Base-by-base conservation (phyloP, 2,329 filamentous ascomycete genomes). In the Verticillium isaacii region DNA sequence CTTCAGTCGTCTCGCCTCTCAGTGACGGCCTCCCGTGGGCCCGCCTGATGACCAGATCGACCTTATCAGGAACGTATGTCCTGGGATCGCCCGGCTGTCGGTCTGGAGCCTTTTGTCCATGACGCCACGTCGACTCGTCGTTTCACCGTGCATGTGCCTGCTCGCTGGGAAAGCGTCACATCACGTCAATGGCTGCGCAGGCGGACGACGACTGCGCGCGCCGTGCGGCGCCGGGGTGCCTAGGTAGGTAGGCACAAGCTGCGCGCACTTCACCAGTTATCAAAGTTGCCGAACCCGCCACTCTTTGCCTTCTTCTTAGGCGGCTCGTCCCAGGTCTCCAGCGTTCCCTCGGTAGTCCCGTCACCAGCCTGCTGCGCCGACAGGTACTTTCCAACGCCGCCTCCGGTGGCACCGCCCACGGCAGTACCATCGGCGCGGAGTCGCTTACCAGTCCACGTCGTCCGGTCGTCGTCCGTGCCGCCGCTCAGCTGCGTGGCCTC, bases 401-500 rank as follows among this genome's bases (percentile, higher is more conserved):
- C 78, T 52, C 19, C 45, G 12, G 3, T 25, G 12, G 75, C 74
- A 15, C 75, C 73, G 32, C 76, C 75, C 1, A 82, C 82, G 1
- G 86, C 79, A 0, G 81, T 85, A 1, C 87, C 89, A 69, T 89
- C 86, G 1, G 80, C 82, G 32, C 93, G 82, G 58, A 99, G 86
- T 50, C 93, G 82, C 78, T 98, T 99, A 3, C 95, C 95, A 3
- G 95, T 98, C 95, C 95, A 99, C 3, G 95, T 99, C 2, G 91
- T 89, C 72, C 86, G 87, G 69, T 98, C 93, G 70, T 97, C 94
- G 60, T 96, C 94, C 1, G 88, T 90, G 2, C 90, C 91, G 32
- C 91, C 92, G 60, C 81, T 79, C 61, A 80, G 78, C 70, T 81
- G 80, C 12, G 91, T 80, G 67, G 89, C 85, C 64, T 88, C 88